These are phyloP conservation scores for Penicillium diatomitis DNA, from an alignment of 495 filamentous ascomycete genomes.

Conservation along the genomic window DNA sequence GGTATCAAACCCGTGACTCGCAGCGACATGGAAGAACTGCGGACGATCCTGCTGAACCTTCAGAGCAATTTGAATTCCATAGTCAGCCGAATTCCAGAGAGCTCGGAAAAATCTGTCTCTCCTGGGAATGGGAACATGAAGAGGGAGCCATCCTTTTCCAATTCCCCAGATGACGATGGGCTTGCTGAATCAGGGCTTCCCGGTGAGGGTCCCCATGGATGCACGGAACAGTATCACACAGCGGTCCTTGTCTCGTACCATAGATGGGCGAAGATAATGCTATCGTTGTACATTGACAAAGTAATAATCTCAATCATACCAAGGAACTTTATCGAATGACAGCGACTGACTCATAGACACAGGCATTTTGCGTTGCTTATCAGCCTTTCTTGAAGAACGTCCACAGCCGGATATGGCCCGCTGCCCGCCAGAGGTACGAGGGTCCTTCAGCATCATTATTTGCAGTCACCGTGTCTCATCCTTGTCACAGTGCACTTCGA, in stretches of 20 bases:
- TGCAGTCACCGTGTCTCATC: constrained; percentile 4
- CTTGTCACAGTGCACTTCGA: constrained; percentile 36
- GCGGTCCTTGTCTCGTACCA: constrained; percentile 36
- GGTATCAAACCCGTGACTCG: constrained; percentile 36
- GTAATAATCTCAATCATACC: constrained; percentile 2
- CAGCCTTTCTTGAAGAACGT: constrained; percentile 49
- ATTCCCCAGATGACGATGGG: constrained; percentile 20
- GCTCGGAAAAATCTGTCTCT: neutral
- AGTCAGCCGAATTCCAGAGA: constrained; percentile 31
- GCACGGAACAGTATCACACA: constrained; percentile 37
- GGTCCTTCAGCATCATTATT: neutral
- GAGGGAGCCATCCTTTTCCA: constrained; percentile 21
- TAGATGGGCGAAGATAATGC: constrained; percentile 38
- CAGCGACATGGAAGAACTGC: constrained; percentile 37
- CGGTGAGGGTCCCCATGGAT: constrained; percentile 28
- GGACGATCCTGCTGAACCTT: constrained; percentile 36
- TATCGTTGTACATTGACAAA: constrained; percentile 39
- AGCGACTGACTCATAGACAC: neutral
- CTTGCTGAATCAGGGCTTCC: constrained; percentile 25
- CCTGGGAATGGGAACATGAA: neutral
- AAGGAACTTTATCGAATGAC: too few relatives aligned
- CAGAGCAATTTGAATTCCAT: constrained; percentile 37
- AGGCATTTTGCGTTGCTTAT: constrained; percentile 46
- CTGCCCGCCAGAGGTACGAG: constrained; percentile 41
- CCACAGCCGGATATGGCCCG: constrained; percentile 45